phyloP scores from a whole-genome alignment of 495 filamentous ascomycete species.

The Aspergillus incahuasiensis region DNA sequence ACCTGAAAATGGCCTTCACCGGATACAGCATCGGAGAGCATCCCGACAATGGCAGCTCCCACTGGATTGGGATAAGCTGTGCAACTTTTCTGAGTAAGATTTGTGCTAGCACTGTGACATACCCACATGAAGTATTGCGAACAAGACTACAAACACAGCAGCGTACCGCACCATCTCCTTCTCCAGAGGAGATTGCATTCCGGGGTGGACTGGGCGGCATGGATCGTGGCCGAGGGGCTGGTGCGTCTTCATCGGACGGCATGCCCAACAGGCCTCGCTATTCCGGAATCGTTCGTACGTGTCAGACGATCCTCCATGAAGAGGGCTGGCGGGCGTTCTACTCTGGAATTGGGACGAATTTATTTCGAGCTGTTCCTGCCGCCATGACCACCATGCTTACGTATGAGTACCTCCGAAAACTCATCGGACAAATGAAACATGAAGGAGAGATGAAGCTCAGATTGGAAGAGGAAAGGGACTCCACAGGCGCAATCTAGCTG shows the following conservation, averaged over 20 bases:
- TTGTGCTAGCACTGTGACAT: constrained; percentile 90
- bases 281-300: constrained; percentile 74
- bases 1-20: constrained; percentile 84
- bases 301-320: constrained; percentile 76
- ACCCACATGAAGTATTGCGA: constrained; percentile 93
- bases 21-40: constrained; percentile 75
- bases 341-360: constrained; percentile 94
- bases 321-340: constrained; percentile 98
- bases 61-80: constrained; percentile 70
- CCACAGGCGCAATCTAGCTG: constrained; percentile 19
- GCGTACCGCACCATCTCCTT: constrained; percentile 41
- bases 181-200: constrained; percentile 56
- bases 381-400: constrained; percentile 97
- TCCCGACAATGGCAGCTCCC: constrained; percentile 53
- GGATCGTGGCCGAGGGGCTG: constrained; percentile 40
- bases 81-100: constrained; percentile 96
- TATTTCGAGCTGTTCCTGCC: constrained; percentile 90
- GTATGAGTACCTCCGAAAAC: constrained; percentile 79
- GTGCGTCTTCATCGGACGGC: constrained; percentile 51
- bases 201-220: constrained; percentile 54
- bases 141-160: constrained; percentile 88
- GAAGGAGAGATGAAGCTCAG: constrained; percentile 41
- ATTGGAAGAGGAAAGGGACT: constrained; percentile 18
- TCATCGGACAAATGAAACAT: constrained; percentile 44
- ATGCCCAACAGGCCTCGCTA: constrained; percentile 66